Conservation (phyloP, 179 eudicot genomes). For the Corrigiola litoralis region DNA sequence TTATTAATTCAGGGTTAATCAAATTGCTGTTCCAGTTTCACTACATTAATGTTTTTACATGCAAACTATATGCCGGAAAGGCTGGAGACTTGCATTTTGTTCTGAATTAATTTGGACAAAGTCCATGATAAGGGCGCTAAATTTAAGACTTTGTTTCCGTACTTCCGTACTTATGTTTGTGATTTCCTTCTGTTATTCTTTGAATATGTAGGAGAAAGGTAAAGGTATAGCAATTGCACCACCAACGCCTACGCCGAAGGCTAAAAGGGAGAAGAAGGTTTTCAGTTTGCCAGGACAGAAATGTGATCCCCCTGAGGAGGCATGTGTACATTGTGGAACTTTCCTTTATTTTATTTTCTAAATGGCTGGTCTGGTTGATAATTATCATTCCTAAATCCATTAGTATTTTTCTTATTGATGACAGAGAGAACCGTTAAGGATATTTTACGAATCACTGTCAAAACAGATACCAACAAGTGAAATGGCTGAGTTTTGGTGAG, state of each 20-base stretch:
- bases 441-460: slow-evolving; percentile 82
- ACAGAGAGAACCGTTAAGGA: slow-evolving; percentile 92
- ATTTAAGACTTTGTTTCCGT: background rate
- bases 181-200: background rate
- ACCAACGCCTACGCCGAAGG: slow-evolving; percentile 35
- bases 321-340: slow-evolving; percentile 9
- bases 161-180: too few species aligned
- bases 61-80: too few species aligned
- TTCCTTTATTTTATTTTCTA: background rate
- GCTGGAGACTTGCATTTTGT: background rate
- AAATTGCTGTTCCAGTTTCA: background rate
- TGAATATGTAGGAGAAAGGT: slow-evolving; percentile 44
- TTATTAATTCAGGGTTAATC: background rate
- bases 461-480: slow-evolving; percentile 92
- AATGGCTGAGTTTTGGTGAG: slow-evolving; percentile 99
- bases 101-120: background rate
- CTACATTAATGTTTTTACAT: too few species aligned
- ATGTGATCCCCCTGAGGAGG: slow-evolving; percentile 81
- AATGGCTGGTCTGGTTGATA: background rate
- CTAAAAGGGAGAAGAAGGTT: slow-evolving; percentile 57
- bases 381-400: background rate
- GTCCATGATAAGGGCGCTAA: background rate
- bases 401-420: slow-evolving; percentile 10
- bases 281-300: slow-evolving; percentile 74
- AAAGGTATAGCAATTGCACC: slow-evolving; percentile 39